Conservation (phyloP, 2,329 filamentous ascomycete genomes). For the Fusarium devonianum region DNA sequence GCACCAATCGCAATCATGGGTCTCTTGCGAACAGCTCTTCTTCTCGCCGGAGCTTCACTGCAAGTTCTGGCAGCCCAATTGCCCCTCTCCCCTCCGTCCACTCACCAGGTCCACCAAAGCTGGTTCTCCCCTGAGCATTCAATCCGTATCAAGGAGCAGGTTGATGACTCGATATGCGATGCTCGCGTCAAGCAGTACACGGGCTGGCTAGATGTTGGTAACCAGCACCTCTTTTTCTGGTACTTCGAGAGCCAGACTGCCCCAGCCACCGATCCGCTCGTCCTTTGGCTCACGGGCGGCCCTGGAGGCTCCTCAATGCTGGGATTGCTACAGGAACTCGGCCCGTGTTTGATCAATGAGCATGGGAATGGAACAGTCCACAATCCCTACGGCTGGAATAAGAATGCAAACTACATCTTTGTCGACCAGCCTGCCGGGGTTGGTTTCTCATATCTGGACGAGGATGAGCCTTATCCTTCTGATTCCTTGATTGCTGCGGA, state of each 20-base stretch:
- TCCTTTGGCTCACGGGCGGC: constrained; percentile 33
- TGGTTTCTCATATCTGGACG: constrained; percentile 35
- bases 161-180: constrained; percentile 19
- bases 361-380: constrained; percentile 18
- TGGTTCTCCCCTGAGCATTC: constrained; percentile 15
- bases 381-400: constrained; percentile 32
- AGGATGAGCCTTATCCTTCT: constrained; percentile 12
- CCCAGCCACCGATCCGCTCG: constrained; percentile 20
- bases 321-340: constrained; percentile 31
- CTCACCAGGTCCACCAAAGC: not conserved
- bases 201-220: constrained; percentile 25
- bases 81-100: not conserved
- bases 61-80: not conserved
- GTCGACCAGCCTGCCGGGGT: constrained; percentile 33
- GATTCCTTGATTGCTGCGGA: constrained; percentile 31
- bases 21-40: not conserved
- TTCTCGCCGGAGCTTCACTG: not conserved
- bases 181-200: constrained; percentile 34
- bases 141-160: constrained; percentile 30
- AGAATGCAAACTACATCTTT: constrained; percentile 35
- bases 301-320: constrained; percentile 36
- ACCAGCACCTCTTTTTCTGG: constrained; percentile 36
- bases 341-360: constrained; percentile 26
- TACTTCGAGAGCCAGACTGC: constrained; percentile 33
- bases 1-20: not conserved